Evolutionary conservation across 73 alveolate species (phyloP).

Genomic region (Uronychia setigera): DNA sequence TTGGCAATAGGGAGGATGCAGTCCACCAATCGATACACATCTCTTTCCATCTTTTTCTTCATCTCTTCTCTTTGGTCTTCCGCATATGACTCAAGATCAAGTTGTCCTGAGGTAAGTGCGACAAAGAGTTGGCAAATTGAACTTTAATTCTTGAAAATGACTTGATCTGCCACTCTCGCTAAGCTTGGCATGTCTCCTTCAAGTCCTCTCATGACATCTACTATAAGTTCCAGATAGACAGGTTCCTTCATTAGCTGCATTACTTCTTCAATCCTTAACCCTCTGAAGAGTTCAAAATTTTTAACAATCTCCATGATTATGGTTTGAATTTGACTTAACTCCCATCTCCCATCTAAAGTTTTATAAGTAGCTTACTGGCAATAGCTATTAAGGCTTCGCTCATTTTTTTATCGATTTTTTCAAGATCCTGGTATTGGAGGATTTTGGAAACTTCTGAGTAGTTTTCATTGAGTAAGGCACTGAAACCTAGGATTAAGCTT

Average conservation of each 20-base stretch:
- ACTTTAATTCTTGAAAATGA: conserved; percentile 2
- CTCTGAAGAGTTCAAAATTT: not conserved
- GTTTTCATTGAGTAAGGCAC: conserved; percentile 18
- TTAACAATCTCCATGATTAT: not conserved
- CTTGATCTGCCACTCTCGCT: not conserved
- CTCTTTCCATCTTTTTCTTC: not conserved
- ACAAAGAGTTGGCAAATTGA: conserved; percentile 1
- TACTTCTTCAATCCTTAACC: not conserved
- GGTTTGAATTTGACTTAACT: not conserved
- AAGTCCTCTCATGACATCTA: not conserved
- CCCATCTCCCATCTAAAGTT: not conserved
- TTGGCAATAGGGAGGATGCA: not conserved
- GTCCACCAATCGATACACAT: not conserved
- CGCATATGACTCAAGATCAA: not conserved
- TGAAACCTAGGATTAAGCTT: not conserved
- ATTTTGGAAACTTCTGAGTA: not conserved
- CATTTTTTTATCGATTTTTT: not conserved
- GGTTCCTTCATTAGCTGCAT: not conserved
- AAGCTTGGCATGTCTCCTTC: conserved; percentile 18
- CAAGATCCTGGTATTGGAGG: conserved; percentile 1
- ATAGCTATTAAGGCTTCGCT: not conserved
- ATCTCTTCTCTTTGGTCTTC: not conserved
- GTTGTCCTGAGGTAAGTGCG: not conserved
- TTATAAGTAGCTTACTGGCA: not conserved
- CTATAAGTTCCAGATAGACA: not conserved